Evolutionary conservation across 2,329 filamentous ascomycete species (phyloP).

Genomic region (Bipolaris gigantea): DNA sequence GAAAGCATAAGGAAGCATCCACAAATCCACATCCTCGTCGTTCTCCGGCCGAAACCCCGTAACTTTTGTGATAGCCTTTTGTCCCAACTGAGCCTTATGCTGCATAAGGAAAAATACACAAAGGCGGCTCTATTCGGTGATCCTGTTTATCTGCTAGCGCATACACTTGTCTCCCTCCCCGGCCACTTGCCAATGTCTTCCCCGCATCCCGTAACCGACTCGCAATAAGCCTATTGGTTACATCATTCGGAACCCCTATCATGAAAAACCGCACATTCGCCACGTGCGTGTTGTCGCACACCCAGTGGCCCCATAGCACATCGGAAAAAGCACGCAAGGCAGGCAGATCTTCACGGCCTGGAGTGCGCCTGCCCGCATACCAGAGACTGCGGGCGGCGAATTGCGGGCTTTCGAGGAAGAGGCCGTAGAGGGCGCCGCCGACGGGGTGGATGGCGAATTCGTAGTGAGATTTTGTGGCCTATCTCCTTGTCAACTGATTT

Average conservation of each 20-base stretch:
- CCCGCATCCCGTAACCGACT: constrained; percentile 9
- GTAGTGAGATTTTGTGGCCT: constrained; percentile 22
- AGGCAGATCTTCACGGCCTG: constrained; percentile 14
- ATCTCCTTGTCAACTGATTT: no score
- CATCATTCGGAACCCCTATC: constrained; percentile 21
- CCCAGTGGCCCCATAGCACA: constrained; percentile 28
- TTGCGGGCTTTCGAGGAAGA: constrained; percentile 17
- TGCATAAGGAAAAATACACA: constrained; percentile 28
- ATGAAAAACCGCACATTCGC: constrained; percentile 22
- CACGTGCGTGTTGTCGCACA: constrained; percentile 11
- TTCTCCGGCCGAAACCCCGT: constrained; percentile 16
- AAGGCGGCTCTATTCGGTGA: constrained; percentile 25
- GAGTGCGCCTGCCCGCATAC: constrained; percentile 1
- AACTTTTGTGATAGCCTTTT: constrained; percentile 20
- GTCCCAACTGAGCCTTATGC: constrained; percentile 22
- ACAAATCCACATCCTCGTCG: constrained; percentile 15
- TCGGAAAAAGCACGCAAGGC: constrained; percentile 18
- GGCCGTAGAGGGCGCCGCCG: constrained; percentile 17
- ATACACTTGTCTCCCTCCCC: neutral
- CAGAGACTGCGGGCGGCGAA: constrained; percentile 12
- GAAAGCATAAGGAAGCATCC: constrained; percentile 17
- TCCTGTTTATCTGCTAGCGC: constrained; percentile 1
- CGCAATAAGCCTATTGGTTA: constrained; percentile 21
- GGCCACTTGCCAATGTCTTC: constrained; percentile 20
- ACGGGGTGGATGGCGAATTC: constrained; percentile 17